Evolutionary conservation across 192 early-diverging fungal genomes (phyloP), one percentile per base, ranked within the genome.

Genomic region (Spizellomyces sp.): DNA sequence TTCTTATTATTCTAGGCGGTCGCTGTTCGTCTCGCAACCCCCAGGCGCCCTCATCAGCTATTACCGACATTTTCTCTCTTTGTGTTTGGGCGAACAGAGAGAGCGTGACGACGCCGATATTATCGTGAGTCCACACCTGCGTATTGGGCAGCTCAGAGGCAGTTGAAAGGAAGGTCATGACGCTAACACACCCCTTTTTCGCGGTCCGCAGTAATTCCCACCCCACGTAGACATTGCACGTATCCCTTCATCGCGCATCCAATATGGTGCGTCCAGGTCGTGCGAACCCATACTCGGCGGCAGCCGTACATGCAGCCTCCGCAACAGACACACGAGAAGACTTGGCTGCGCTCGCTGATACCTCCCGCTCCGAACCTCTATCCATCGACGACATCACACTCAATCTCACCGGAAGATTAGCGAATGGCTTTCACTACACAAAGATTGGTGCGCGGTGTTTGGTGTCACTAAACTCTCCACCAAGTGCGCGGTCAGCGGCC

Each of bases 371-470:
- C 52, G 50, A 67, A 9, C 17, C 44, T 6, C 54, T 56, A 45
- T 45, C 45, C 9, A 41, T 52, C 7, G 73, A 70, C 21, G 58
- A 73, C 8, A 45, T 69, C 66, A 65, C 63, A 52, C 36, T 15
- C 17, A 66, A 67, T 41, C 72, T 77, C 19, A 46, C 62, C 1
- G 69, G 50, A 12, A 58, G 75, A 6, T 62, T 66, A 12, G 45
- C 45, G 42, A 55, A 84, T 45, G 79, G 81, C 62, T 56, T 83
- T 62, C 78, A 86, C 71, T 95, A 89, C 69, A 92, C 93, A 22
- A 78, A 84, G 45, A 77, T 93, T 66, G 90, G 89, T 19, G 78
- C 79, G 45, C 86, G 92, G 8, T 84, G 83, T 44, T 81, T 96
- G 5, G 67, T 95, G 19, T 86, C 91, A 5, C 75, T 95, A 27